Conservation (phyloP, 2,329 filamentous ascomycete species). For the Coniochaeta hoffmannii region DNA sequence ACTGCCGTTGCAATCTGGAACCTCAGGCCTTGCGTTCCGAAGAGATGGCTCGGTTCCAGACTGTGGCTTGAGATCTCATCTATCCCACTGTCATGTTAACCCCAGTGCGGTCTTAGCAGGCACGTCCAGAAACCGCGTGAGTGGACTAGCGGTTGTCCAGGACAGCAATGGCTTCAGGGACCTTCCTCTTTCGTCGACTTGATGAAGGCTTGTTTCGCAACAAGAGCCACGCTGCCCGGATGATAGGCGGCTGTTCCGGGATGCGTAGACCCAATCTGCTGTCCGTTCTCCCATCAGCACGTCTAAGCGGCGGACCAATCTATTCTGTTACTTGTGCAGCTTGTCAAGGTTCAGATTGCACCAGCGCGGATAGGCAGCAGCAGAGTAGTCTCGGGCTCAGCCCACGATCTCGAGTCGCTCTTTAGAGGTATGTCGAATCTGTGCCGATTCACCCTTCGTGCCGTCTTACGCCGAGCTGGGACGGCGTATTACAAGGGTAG, state of each 20-base stretch:
- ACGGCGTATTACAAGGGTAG: neutral
- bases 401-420: neutral
- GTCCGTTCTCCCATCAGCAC: too few species aligned
- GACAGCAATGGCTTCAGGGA: too few species aligned
- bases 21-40: neutral
- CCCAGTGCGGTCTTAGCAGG: neutral
- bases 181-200: neutral
- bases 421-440: neutral
- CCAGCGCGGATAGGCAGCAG: too few species aligned
- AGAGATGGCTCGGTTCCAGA: neutral
- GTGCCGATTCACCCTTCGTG: neutral
- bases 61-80: neutral
- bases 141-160: too few species aligned
- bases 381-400: too few species aligned
- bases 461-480: slow-evolving; percentile 1
- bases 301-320: neutral
- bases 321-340: neutral
- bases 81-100: neutral
- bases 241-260: neutral
- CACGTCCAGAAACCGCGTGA: neutral
- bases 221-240: neutral
- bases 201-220: neutral
- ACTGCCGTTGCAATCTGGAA: neutral
- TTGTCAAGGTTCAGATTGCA: too few species aligned
- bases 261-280: neutral